phyloP scores from a whole-genome alignment of 2,329 filamentous ascomycete genomes.

The Boeremia lycopersici region DNA sequence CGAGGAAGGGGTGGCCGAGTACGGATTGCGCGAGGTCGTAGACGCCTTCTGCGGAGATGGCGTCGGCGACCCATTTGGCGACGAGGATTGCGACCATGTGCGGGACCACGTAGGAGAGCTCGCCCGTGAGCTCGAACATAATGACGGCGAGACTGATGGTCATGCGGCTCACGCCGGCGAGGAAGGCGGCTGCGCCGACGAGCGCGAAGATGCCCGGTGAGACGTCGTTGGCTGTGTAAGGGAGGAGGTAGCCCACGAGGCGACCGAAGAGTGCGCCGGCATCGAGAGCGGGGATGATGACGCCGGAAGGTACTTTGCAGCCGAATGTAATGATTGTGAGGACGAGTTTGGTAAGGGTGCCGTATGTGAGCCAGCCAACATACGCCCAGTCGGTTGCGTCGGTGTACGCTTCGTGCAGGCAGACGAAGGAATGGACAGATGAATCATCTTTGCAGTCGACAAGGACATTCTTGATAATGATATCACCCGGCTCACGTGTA shows the following conservation, averaged over 20 bases:
- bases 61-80: constrained; percentile 65
- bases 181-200: constrained; percentile 64
- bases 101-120: constrained; percentile 63
- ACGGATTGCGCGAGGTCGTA: constrained; percentile 66
- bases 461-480: constrained; percentile 62
- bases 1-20: constrained; percentile 64
- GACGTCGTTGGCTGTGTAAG: constrained; percentile 39
- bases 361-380: constrained; percentile 59
- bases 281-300: constrained; percentile 66
- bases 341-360: constrained; percentile 60
- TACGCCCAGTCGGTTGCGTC: constrained; percentile 47
- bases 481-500: constrained; percentile 61
- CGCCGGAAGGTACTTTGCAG: constrained; percentile 64
- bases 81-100: constrained; percentile 66
- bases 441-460: constrained; percentile 57
- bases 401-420: constrained; percentile 54
- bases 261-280: constrained; percentile 64
- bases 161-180: constrained; percentile 65
- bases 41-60: constrained; percentile 59
- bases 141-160: constrained; percentile 64
- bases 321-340: constrained; percentile 65
- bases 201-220: constrained; percentile 66
- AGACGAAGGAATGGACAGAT: constrained; percentile 54
- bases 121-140: constrained; percentile 66
- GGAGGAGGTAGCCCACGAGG: constrained; percentile 55